Conservation (phyloP, 345 rosid genomes). For the Linum lewisii region DNA sequence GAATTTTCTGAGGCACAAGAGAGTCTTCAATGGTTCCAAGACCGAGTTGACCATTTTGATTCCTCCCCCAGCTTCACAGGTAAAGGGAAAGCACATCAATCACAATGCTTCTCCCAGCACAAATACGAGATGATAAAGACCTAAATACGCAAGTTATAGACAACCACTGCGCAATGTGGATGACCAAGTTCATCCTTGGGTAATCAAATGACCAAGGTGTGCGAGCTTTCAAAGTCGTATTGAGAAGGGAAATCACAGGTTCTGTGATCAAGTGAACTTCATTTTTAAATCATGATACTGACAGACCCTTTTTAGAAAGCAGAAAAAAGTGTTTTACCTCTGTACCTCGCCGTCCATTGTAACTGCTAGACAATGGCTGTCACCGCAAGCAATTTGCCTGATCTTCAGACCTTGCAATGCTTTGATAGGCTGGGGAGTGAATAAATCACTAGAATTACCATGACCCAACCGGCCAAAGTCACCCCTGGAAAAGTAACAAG, state of each 20-base stretch:
- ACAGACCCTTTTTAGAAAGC: too few species aligned
- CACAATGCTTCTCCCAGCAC: slow-evolving; percentile 6
- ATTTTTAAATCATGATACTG: background rate
- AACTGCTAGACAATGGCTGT: slow-evolving; percentile 95
- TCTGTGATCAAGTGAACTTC: background rate
- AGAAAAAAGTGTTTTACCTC: slow-evolving; percentile 39
- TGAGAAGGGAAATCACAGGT: too few species aligned
- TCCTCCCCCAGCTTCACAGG: slow-evolving; percentile 85
- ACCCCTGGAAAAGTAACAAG: slow-evolving; percentile 50
- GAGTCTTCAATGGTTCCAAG: slow-evolving; percentile 81
- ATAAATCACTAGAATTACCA: slow-evolving; percentile 89
- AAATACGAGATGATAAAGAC: background rate
- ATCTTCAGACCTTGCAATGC: slow-evolving; percentile 65
- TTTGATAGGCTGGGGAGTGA: slow-evolving; percentile 83
- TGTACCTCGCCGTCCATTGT: slow-evolving; percentile 85
- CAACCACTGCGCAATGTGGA: background rate
- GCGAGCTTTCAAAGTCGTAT: too few species aligned
- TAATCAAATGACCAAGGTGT: too few species aligned
- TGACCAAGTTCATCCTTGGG: background rate
- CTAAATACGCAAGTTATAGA: background rate
- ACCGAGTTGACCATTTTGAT: slow-evolving; percentile 99
- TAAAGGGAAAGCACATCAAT: slow-evolving; percentile 7
- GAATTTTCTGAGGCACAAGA: slow-evolving; percentile 78
- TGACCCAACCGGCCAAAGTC: slow-evolving; percentile 98
- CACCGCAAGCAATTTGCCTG: slow-evolving; percentile 97